These are phyloP conservation scores for Corynespora cassiicola DNA, from an alignment of 2,329 filamentous ascomycete species.

Conservation along the genomic window DNA sequence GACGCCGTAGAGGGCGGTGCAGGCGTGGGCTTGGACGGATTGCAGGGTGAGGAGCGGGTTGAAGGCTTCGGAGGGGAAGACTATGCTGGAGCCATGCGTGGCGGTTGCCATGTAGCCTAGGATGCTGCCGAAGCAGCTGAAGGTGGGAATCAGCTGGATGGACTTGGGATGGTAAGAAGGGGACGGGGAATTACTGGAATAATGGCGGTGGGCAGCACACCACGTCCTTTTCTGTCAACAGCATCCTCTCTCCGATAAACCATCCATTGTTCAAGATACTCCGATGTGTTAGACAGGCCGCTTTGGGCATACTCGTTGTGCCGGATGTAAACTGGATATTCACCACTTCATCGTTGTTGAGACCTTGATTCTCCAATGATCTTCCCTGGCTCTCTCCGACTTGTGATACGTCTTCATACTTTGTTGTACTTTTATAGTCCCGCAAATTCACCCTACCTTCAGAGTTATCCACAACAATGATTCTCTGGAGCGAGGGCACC, in stretches of 20 bases:
- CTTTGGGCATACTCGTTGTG: slow-evolving; percentile 91
- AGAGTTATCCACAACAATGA: slow-evolving; percentile 84
- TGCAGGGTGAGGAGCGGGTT: slow-evolving; percentile 75
- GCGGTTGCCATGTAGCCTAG: slow-evolving; percentile 96
- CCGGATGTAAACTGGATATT: slow-evolving; percentile 98
- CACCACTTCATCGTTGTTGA: slow-evolving; percentile 72
- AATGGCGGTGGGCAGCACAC: slow-evolving; percentile 68
- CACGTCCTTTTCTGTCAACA: slow-evolving; percentile 73
- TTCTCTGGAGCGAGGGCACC: slow-evolving; percentile 72
- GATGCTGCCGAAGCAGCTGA: slow-evolving; percentile 84
- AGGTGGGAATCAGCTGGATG: slow-evolving; percentile 8
- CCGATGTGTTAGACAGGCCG: slow-evolving; percentile 83
- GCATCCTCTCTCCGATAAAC: slow-evolving; percentile 85
- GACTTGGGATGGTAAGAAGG: neutral
- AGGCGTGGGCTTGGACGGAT: slow-evolving; percentile 67
- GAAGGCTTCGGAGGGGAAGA: slow-evolving; percentile 88
- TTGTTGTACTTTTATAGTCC: slow-evolving; percentile 42
- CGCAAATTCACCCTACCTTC: slow-evolving; percentile 57
- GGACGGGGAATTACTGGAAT: slow-evolving; percentile 50
- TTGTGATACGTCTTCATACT: slow-evolving; percentile 54
- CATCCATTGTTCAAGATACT: slow-evolving; percentile 93
- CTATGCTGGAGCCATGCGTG: slow-evolving; percentile 79
- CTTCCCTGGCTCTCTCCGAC: slow-evolving; percentile 49
- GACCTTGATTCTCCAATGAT: slow-evolving; percentile 55
- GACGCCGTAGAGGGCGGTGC: slow-evolving; percentile 82